phyloP scores from a whole-genome alignment of 2,329 filamentous ascomycete species.

The Fusarium aywerte region DNA sequence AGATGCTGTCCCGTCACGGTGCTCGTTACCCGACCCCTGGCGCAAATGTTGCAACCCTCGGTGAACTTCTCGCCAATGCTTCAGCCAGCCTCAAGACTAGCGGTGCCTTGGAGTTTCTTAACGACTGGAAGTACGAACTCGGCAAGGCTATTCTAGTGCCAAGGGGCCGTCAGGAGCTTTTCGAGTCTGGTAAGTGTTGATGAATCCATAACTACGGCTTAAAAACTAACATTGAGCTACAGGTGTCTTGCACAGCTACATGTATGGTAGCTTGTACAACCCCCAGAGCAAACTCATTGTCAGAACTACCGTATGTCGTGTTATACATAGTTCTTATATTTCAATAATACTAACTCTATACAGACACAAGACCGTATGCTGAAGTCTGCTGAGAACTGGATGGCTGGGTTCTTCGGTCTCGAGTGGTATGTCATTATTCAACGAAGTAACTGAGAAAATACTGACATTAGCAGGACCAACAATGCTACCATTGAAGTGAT shows the following conservation, averaged over 20 bases:
- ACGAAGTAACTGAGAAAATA: not conserved
- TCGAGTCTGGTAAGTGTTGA: constrained; percentile 63
- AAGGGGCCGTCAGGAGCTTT: constrained; percentile 77
- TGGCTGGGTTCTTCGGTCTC: constrained; percentile 82
- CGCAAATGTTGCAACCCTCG: constrained; percentile 65
- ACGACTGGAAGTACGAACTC: constrained; percentile 74
- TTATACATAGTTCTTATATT: no score
- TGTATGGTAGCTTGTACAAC: constrained; percentile 77
- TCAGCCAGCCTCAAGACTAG: constrained; percentile 65
- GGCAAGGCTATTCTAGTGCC: constrained; percentile 78
- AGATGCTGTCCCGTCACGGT: constrained; percentile 79
- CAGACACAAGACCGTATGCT: constrained; percentile 80
- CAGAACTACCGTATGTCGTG: constrained; percentile 67
- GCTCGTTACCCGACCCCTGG: constrained; percentile 75
- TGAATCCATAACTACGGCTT: not conserved
- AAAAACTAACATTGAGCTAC: not conserved
- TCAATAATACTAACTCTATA: constrained; percentile 19
- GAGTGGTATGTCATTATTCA: constrained; percentile 61
- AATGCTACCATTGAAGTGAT: constrained; percentile 79
- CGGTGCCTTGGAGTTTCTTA: constrained; percentile 72
- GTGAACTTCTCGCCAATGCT: constrained; percentile 66
- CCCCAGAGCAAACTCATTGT: constrained; percentile 78
- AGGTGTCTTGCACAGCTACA: constrained; percentile 77
- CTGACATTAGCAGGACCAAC: constrained; percentile 59
- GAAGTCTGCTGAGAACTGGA: constrained; percentile 80